Percentiles rank a stretch among this genome's conserved stretches.
Evolutionary conservation across 148 eudicot species (phyloP).

Genomic region (Fagopyrum esculentum): DNA sequence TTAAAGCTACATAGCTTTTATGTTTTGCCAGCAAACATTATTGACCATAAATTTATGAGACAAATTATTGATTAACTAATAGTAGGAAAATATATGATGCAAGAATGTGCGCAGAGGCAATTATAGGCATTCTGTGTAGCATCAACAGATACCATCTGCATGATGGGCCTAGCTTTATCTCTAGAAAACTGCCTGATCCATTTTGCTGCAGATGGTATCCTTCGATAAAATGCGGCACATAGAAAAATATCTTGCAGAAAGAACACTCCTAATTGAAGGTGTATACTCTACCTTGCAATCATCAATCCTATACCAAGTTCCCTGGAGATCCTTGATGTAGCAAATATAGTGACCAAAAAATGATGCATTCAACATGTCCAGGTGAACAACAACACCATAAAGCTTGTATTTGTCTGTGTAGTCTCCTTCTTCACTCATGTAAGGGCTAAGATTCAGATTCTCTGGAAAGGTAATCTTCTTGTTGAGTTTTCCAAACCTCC

Average conservation of each 20-base stretch:
- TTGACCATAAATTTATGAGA: neutral
- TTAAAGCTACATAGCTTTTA: neutral
- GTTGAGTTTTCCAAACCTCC: conserved; percentile 92
- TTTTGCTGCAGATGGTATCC: neutral
- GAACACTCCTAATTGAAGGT: neutral
- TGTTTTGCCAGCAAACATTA: neutral
- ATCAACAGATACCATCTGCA: neutral
- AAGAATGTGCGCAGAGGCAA: neutral
- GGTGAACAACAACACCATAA: conserved; percentile 85
- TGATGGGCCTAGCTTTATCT: neutral
- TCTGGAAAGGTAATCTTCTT: conserved; percentile 82
- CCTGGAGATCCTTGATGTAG: conserved; percentile 63
- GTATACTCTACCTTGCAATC: conserved; percentile 65
- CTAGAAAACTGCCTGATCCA: neutral
- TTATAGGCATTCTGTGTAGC: neutral
- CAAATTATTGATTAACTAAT: neutral
- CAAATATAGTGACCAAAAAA: conserved; percentile 93
- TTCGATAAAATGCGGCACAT: neutral
- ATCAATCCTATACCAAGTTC: conserved; percentile 88
- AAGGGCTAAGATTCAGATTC: conserved; percentile 65
- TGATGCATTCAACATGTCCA: conserved; percentile 96
- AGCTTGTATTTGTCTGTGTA: conserved; percentile 56
- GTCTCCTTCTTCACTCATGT: conserved; percentile 74
- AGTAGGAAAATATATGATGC: neutral
- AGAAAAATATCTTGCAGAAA: neutral